Evolutionary conservation across 257 asterid genomes (phyloP), one percentile per base, ranked within the genome.

Genomic region (Solanum gracilifrons): DNA sequence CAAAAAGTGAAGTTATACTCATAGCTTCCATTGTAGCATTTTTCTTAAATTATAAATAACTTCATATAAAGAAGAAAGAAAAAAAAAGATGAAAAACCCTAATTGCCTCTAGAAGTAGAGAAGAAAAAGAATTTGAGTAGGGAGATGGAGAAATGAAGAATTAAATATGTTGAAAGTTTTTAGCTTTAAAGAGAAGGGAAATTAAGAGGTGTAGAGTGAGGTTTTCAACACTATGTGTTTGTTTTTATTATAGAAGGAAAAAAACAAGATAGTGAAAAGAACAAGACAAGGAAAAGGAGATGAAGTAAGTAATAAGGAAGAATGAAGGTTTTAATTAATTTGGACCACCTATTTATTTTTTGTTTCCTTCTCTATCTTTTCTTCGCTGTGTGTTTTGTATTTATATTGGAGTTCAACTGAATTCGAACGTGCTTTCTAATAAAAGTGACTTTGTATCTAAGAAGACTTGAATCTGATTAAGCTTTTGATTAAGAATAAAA

Each of bases 1-100:
- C 21, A 72, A 41, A 7, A 77, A 71, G 25, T 72, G 71, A 86
- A 86, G 84, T 32, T 9, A 32, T 80, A 27, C 16, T 46, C 68
- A 80, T 72, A 86, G 84, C 62, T 39, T 15, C 72, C 82, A 43
- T 85, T 31, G 83, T 43, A 41, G 35, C 83, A 85, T 85, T 43
- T 71, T 85, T 60, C 51, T 58, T 18, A 3, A 58, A 60, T 23
- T 33, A 39, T 76, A 41, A 13, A 79, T 43, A 79, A 15, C 66
- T 79, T 79, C 66, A 79, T 27, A 79, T 79, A 21, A 74, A 66
- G 20, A 13, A 12, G 13, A 12, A 39, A 39, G 6, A 36, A 37
- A 41, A 9, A 23, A 15, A 16, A 13, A 7, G 31, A 41, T 6
- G 29, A 15, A 68, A 27, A 68, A 13, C 36, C 83, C 18, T 43